Evolutionary conservation across 1,284 basidiomycete genomes (phyloP).

Genomic region (Tremellales sp.): DNA sequence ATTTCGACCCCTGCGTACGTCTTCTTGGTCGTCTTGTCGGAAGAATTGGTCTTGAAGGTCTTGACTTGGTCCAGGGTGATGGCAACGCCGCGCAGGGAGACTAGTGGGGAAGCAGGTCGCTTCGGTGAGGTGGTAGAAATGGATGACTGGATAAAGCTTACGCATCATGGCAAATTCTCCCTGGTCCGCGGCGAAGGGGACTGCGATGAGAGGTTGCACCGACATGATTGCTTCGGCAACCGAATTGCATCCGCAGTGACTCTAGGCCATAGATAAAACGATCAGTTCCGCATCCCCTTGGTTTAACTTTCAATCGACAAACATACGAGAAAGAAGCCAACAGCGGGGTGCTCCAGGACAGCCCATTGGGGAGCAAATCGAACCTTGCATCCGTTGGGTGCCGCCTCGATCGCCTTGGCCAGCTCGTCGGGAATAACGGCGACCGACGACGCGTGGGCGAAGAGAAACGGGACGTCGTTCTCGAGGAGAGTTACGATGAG

Average conservation of each 20-base stretch:
- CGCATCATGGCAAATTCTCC: constrained; percentile 17
- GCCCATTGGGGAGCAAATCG: constrained; percentile 27
- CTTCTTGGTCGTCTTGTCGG: constrained; percentile 23
- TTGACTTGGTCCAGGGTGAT: constrained; percentile 24
- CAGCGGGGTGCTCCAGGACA: constrained; percentile 21
- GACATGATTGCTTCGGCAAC: constrained; percentile 23
- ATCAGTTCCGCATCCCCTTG: not conserved
- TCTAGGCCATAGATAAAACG: constrained; percentile 4
- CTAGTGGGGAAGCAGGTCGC: not conserved
- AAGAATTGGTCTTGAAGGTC: constrained; percentile 14
- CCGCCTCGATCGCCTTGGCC: constrained; percentile 12
- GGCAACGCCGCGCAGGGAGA: constrained; percentile 12
- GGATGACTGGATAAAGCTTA: constrained; percentile 3
- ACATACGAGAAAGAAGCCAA: constrained; percentile 20
- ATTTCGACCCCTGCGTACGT: constrained; percentile 12
- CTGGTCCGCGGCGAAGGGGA: constrained; percentile 30
- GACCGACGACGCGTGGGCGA: constrained; percentile 22
- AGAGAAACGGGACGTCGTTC: constrained; percentile 19
- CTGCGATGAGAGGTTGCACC: constrained; percentile 14
- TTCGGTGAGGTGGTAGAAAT: not conserved
- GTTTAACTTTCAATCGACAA: not conserved
- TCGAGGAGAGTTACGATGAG: constrained; percentile 21
- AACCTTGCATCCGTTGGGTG: constrained; percentile 11
- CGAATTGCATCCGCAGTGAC: constrained; percentile 24
- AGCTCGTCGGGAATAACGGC: constrained; percentile 8